Evolutionary conservation across 768 basidiomycete genomes (phyloP), one percentile per base, ranked within the genome.

Genomic region (Hypholoma sublateritium): DNA sequence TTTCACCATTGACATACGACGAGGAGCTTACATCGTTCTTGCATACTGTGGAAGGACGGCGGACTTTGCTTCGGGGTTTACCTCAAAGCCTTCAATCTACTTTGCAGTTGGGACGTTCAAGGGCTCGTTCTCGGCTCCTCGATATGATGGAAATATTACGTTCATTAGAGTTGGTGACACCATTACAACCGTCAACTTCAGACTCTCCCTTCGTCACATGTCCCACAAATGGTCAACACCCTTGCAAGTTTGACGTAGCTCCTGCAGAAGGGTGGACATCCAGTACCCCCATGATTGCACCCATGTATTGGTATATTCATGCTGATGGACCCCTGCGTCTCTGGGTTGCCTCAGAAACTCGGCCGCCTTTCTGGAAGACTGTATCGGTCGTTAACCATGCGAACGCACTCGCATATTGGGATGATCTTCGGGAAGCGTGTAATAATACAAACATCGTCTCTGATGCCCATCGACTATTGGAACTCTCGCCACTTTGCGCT

Each of bases 231-330:
- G 74, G 70, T 6, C 73, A 73, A 1, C 75, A 81, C 60, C 79
- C 83, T 19, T 72, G 70, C 2, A 61, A 75, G 5, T 86, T 84
- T 58, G 79, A 81, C 28, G 58, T 70, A n/a, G 72, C 74, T 17
- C 65, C 75, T 0, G 60, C 71, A 22, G 77, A 79, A 17, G 76
- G 72, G 12, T 80, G 81, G 77, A 77, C 75, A 24, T 62, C 70
- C 28, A 76, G 72, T 41, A 75, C 74, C 14, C 76, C 80, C 7
- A 68, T 72, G 52, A 60, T 71, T n/a, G 81, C 83, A 0, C 87
- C 89, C 0, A 65, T 65, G 1, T 89, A 86, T 70, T 93, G 88
- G 86, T 72, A 78, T 36, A 83, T 92, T 62, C 79, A 80, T 47
- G 67, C 74, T 13, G 62, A 64, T 9, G 86, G 81, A 2, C 82